Base-by-base conservation (phyloP, 257 asterid genomes). In the Jacaranda mimosifolia region DNA sequence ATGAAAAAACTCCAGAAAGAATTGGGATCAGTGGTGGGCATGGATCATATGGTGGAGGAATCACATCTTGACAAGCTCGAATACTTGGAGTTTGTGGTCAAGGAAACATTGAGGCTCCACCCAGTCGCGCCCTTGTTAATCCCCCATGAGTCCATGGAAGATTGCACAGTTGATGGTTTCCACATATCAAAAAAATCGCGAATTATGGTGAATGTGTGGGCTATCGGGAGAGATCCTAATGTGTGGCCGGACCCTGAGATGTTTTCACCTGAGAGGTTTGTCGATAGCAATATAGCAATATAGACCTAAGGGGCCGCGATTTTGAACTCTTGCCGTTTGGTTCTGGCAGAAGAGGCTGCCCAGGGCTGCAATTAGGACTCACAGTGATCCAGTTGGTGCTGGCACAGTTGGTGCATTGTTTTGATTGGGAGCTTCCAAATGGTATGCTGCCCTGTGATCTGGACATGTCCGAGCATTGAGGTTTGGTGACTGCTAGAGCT, bases 321-420 rank as follows among this genome's bases (percentile, higher is more conserved):
- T 84, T 84, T 7, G 48, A 62, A 52, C 83, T 84, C 17, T 6
- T 84, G 35, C 87, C 85, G 2, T 80, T 84, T 9, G 85, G 87
- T 0, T 77, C 87, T 1, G 87, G 82, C n/a, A 68, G 88, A 6
- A 42, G 88, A 65, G 53, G 83, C 4, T 84, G 85, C 52, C 85
- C 85, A 0, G 85, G 85, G n/a, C 0, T 78, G 64, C 79, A 81
- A 13, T 35, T 84, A 8, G 88, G 82, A 14, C 67, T 84, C 9
- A 45, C 65, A 4, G 1, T 72, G 11, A 80, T 84, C 26, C 77
- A 66, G 9, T 17, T 84, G 15, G 17, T 81, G 48, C 18, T 84
- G 55, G 77, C 88, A 0, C 88, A 84, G n/a, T 43, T 84, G 67
- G 85, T 81, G 55, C 88, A 84, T 78, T 84, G 85, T 72, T 84